phyloP scores from a whole-genome alignment of 2,329 filamentous ascomycete genomes.

The Cladophialophora carrionii region DNA sequence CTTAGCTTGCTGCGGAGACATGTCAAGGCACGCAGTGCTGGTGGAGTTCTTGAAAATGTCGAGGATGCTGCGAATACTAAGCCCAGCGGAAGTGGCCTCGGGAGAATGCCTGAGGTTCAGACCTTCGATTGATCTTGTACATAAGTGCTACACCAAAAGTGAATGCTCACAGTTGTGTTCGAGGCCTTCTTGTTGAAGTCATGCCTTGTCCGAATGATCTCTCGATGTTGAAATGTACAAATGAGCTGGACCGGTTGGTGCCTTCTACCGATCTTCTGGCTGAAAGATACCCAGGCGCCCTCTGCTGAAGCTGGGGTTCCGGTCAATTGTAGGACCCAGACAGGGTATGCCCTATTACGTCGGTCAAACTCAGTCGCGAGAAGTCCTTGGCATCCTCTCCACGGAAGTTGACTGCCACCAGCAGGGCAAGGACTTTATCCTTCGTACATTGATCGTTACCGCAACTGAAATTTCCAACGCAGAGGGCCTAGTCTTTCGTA shows the following conservation, averaged over 20 bases:
- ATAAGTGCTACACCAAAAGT: background rate
- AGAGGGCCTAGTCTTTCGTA: too few species aligned
- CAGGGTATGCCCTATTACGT: too few species aligned
- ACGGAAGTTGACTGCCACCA: too few species aligned
- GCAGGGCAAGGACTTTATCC: too few species aligned
- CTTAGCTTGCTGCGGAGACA: constrained; percentile 76
- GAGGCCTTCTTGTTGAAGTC: background rate
- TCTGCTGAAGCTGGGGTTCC: too few species aligned
- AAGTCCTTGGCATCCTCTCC: too few species aligned
- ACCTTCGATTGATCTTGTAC: constrained; percentile 43
- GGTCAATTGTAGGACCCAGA: too few species aligned
- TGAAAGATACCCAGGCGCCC: background rate
- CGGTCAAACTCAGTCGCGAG: too few species aligned
- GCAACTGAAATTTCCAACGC: too few species aligned
- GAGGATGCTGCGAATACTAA: constrained; percentile 32
- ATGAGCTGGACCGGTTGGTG: background rate
- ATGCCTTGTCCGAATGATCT: background rate
- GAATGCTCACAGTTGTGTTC: background rate
- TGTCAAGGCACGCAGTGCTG: constrained; percentile 71
- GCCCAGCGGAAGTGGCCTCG: constrained; percentile 44
- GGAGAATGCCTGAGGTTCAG: constrained; percentile 55
- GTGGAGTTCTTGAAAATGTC: constrained; percentile 51
- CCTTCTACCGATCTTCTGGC: background rate
- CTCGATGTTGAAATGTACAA: background rate
- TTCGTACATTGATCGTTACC: too few species aligned